Percentiles rank a stretch among this genome's conserved stretches.
Conservation (phyloP, 2,329 filamentous ascomycete genomes). For the Fusarium hainanense region DNA sequence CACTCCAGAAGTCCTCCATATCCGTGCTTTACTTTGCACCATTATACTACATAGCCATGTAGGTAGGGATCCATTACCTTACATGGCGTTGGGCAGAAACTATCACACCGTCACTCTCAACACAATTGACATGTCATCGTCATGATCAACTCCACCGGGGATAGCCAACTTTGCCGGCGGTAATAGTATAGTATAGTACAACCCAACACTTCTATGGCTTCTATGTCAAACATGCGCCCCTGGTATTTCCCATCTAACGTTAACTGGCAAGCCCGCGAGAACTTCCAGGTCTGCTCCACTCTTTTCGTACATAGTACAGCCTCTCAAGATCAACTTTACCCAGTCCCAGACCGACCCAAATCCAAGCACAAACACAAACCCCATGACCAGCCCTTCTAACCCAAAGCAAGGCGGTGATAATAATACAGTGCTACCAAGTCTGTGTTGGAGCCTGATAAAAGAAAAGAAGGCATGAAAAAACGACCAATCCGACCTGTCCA, state of each 20-base stretch:
- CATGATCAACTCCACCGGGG: constrained; percentile 1
- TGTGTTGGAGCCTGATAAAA: constrained; percentile 36
- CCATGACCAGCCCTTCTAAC: constrained; percentile 29
- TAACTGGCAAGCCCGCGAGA: constrained; percentile 39
- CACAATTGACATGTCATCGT: constrained; percentile 1
- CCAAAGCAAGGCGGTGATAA: constrained; percentile 35
- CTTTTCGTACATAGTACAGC: constrained; percentile 25
- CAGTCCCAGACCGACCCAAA: not conserved
- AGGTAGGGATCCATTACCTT: not conserved
- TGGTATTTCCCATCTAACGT: constrained; percentile 27
- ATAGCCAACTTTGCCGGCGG: not conserved
- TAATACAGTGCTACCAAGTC: constrained; percentile 42
- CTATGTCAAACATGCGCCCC: constrained; percentile 39
- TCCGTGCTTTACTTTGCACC: not conserved
- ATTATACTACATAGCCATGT: not conserved
- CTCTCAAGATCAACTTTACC: constrained; percentile 7
- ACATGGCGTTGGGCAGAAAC: constrained; percentile 36
- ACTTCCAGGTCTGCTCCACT: constrained; percentile 35
- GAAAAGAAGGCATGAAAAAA: constrained; percentile 17
- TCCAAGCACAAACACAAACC: not conserved
- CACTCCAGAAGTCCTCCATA: not conserved
- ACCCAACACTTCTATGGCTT: constrained; percentile 28
- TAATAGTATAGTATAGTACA: constrained; percentile 10
- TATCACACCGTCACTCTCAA: constrained; percentile 31
- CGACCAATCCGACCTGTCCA: constrained; percentile 19